Evolutionary conservation across 352 stramenopile genomes (phyloP).

Genomic region (Peronospora belbahrii): DNA sequence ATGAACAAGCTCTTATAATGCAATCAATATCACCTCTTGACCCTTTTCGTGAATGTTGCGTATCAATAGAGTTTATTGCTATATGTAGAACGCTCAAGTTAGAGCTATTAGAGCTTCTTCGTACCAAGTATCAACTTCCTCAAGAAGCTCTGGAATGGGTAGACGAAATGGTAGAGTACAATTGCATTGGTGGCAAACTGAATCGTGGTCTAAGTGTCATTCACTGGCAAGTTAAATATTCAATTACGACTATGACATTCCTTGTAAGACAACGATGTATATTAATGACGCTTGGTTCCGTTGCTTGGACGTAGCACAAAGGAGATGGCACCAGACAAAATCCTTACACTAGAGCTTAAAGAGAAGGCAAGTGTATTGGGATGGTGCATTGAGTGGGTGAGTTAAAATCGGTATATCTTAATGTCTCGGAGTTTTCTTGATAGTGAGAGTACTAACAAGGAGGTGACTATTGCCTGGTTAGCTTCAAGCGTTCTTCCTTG

Average conservation of each 20-base stretch:
- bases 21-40: neutral
- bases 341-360: constrained; percentile 57
- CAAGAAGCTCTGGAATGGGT: constrained; percentile 78
- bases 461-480: constrained; percentile 11
- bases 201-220: constrained; percentile 96
- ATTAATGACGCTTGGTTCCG: no score
- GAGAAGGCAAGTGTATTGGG: constrained; percentile 90
- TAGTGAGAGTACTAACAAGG: neutral
- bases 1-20: neutral
- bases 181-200: constrained; percentile 96
- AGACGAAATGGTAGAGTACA: constrained; percentile 90
- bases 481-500: constrained; percentile 98
- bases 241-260: no score
- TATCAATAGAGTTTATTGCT: constrained; percentile 62
- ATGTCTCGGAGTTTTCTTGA: neutral
- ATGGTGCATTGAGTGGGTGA: constrained; percentile 97
- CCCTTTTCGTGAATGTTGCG: neutral
- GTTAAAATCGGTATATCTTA: constrained; percentile 4
- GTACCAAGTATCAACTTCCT: constrained; percentile 57
- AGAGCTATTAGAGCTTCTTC: constrained; percentile 64
- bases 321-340: constrained; percentile 37
- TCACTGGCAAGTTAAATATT: constrained; percentile 57
- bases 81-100: constrained; percentile 67
- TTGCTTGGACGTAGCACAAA: constrained; percentile 37
- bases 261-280: no score